phyloP scores from a whole-genome alignment of 495 filamentous ascomycete species.

The Aspergillus cavernicola region DNA sequence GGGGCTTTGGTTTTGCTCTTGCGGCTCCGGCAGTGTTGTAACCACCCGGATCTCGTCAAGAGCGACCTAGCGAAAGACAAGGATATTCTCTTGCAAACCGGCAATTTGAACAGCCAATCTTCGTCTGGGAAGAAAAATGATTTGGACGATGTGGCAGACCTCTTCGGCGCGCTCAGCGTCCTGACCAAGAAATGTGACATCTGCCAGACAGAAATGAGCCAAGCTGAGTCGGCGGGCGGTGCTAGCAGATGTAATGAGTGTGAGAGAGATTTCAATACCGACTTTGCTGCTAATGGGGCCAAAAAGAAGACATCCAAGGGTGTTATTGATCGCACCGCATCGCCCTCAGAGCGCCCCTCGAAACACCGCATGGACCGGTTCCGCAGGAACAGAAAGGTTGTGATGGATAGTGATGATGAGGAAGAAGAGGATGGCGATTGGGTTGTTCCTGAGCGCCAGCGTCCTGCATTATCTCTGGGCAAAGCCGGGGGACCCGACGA shows the following conservation, averaged over 20 bases:
- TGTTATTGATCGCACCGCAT: conserved; percentile 18
- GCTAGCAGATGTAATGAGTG: conserved; percentile 69
- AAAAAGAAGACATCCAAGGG: conserved; percentile 40
- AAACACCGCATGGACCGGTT: conserved; percentile 35
- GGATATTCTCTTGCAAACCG: conserved; percentile 70
- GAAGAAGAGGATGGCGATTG: conserved; percentile 70
- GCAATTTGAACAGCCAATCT: conserved; percentile 37
- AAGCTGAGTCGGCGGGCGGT: conserved; percentile 53
- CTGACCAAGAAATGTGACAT: conserved; percentile 83
- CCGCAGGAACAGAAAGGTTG: conserved; percentile 47
- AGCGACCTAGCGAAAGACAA: conserved; percentile 81
- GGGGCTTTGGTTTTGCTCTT: conserved; percentile 84
- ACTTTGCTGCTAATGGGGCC: conserved; percentile 33
- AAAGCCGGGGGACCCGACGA: conserved; percentile 79
- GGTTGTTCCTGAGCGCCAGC: conserved; percentile 66
- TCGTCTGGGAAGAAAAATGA: conserved; percentile 53
- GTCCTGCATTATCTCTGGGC: conserved; percentile 55
- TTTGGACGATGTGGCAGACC: conserved; percentile 77
- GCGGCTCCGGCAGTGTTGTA: conserved; percentile 86
- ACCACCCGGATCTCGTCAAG: conserved; percentile 84
- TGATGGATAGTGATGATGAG: conserved; percentile 65
- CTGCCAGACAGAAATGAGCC: conserved; percentile 68
- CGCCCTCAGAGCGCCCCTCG: conserved; percentile 16
- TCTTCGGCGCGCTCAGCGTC: conserved; percentile 80
- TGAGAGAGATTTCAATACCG: conserved; percentile 57